Evolutionary conservation across 2,329 filamentous ascomycete genomes (phyloP).

Genomic region (Alternaria rosae): DNA sequence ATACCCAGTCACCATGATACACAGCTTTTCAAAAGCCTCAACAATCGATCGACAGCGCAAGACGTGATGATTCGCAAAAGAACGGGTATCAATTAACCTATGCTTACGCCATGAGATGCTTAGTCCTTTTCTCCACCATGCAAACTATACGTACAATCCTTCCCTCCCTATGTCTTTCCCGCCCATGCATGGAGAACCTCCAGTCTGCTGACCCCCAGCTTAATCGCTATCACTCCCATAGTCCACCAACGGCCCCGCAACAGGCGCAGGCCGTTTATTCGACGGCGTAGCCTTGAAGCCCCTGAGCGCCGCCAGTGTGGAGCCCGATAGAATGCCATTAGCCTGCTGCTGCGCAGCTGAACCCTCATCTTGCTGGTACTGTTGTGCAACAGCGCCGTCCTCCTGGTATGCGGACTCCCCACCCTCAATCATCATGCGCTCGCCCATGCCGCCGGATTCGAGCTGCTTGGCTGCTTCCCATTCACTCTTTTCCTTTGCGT

Average conservation of each 20-base stretch:
- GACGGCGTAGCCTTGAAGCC: constrained; percentile 53
- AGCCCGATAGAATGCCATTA: constrained; percentile 79
- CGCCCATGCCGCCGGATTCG: constrained; percentile 63
- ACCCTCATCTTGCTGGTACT: constrained; percentile 27
- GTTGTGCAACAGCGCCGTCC: constrained; percentile 12
- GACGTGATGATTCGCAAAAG: neutral
- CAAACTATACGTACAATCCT: neutral
- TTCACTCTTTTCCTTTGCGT: constrained; percentile 76
- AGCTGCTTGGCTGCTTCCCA: constrained; percentile 71
- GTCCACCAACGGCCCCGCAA: constrained; percentile 77
- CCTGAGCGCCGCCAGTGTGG: constrained; percentile 81
- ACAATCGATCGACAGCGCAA: neutral
- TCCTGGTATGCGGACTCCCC: constrained; percentile 45
- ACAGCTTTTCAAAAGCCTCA: no score
- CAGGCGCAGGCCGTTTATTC: constrained; percentile 61
- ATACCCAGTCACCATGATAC: no score
- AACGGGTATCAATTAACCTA: constrained; percentile 9
- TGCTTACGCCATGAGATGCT: constrained; percentile 1
- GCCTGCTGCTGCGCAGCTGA: constrained; percentile 16
- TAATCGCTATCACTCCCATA: constrained; percentile 83
- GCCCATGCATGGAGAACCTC: neutral
- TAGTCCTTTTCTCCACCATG: neutral
- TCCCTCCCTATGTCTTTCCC: neutral
- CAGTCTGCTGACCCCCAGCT: neutral
- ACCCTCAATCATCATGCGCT: constrained; percentile 57